phyloP scores from a whole-genome alignment of 164 flowering plant genomes.

The Annona squamosa region DNA sequence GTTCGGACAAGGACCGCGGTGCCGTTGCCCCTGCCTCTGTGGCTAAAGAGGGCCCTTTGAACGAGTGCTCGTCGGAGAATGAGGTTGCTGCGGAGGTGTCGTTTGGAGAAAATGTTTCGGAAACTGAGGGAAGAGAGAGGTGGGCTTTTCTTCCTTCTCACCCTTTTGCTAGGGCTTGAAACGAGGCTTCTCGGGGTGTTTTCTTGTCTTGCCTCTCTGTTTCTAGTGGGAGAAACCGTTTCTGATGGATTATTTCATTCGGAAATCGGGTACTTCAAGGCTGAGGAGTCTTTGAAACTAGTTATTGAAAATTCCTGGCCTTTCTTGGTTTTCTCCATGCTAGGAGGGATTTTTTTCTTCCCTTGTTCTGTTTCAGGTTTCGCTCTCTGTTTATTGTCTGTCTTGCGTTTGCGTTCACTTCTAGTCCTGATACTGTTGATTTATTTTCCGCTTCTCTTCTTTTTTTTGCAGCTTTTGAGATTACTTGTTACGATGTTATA shows the following conservation, averaged over 20 bases:
- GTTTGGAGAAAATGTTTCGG: constrained; percentile 60
- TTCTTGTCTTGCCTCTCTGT: no score
- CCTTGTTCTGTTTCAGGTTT: neutral
- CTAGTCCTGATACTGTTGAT: no score
- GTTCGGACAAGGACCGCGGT: constrained; percentile 7
- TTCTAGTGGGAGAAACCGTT: no score
- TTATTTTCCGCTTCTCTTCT: no score
- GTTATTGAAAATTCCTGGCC: no score
- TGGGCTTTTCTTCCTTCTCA: constrained; percentile 19
- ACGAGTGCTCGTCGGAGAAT: constrained; percentile 9
- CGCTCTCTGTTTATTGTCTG: neutral
- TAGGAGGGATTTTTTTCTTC: neutral
- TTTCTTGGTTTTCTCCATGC: neutral
- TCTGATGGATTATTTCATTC: no score
- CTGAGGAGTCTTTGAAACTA: no score
- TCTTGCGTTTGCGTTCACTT: neutral
- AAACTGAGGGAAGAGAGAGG: constrained; percentile 58
- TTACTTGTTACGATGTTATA: no score
- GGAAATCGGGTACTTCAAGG: no score
- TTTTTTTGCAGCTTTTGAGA: no score
- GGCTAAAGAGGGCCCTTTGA: neutral
- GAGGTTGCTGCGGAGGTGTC: constrained; percentile 40
- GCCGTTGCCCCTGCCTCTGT: constrained; percentile 5
- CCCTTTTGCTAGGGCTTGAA: neutral
- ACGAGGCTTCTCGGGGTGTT: neutral